Conservation (phyloP, 257 asterid species). For the Linaria vulgaris region DNA sequence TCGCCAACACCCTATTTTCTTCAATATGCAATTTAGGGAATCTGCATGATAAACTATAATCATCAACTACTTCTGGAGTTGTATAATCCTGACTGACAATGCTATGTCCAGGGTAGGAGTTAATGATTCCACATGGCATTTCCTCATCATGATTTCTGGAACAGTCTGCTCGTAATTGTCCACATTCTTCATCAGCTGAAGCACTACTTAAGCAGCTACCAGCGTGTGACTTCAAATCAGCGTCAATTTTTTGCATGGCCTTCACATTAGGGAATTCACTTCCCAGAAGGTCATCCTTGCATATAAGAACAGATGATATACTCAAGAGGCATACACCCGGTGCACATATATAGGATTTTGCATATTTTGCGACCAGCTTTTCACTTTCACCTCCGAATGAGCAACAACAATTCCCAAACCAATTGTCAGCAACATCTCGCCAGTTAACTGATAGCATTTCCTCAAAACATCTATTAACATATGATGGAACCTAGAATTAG, state of each 20-base stretch:
- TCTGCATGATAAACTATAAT: constrained; percentile 38
- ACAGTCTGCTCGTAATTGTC: constrained; percentile 15
- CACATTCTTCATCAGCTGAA: constrained; percentile 25
- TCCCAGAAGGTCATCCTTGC: constrained; percentile 64
- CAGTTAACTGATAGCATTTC: constrained; percentile 94
- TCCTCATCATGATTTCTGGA: constrained; percentile 22
- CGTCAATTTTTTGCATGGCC: constrained; percentile 21
- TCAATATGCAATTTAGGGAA: constrained; percentile 33
- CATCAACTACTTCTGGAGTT: constrained; percentile 24
- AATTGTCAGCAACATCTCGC: constrained; percentile 92
- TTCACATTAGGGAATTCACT: constrained; percentile 40
- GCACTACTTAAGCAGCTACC: constrained; percentile 14
- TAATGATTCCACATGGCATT: constrained; percentile 11
- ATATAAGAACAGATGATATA: constrained; percentile 59
- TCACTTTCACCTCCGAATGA: constrained; percentile 87
- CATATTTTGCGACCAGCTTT: constrained; percentile 66
- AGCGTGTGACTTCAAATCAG: constrained; percentile 28
- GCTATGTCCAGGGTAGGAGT: constrained; percentile 23
- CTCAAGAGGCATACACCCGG: constrained; percentile 74
- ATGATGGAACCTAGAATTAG: neutral
- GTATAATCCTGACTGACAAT: constrained; percentile 19
- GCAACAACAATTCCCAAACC: constrained; percentile 98
- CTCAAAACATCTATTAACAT: constrained; percentile 49
- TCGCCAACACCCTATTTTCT: constrained; percentile 27
- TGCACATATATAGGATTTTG: constrained; percentile 60